Evolutionary conservation across 306 rosid species (phyloP), one percentile per base, ranked within the genome.

Genomic region (Pterocarpus macrocarpus): DNA sequence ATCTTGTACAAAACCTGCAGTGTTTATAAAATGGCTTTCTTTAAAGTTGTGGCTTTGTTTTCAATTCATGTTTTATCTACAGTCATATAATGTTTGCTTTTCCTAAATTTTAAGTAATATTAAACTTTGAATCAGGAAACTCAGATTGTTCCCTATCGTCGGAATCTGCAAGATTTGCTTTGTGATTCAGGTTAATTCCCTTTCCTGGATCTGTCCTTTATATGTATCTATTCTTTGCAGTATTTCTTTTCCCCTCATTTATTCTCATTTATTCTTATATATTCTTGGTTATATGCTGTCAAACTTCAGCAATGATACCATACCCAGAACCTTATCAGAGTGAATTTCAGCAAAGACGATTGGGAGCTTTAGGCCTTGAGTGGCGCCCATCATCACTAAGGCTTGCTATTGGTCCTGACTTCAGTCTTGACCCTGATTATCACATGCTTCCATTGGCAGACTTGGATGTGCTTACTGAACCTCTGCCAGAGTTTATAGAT

Each of bases 241-340:
- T 67, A 12, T 73, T 66, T 73, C 68, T 73, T 43, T 67, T 61
- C 41, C 44, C 33, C 71, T 59, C 61, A 9, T 67, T 82, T 73
- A 64, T 43, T 43, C 47, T 76, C 0, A 0, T 22, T 22, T 22
- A 22, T 22, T 81, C 79, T 88, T 57, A 81, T 75, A 57, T 75
- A 34, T 34, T 75, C 63, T 73, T 81, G 67, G 78, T 88, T 87
- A 66, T 82, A 56, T 87, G 80, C 69, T 89, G 81, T 79, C 78
- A 73, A 83, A 80, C 15, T 67, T 64, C 89, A 93, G 99, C 87
- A 83, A 89, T 93, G 98, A 87, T 93, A 70, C 99, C 99, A 32
- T 96, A 96, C 85, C 91, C 97, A 14, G 98, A 96, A 86, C 99
- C 99, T 55, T 93, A 93, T 88, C 99, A 96, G 88, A 92, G 88